Evolutionary conservation across 345 rosid species (phyloP).

Genomic region (Clausena lansium): DNA sequence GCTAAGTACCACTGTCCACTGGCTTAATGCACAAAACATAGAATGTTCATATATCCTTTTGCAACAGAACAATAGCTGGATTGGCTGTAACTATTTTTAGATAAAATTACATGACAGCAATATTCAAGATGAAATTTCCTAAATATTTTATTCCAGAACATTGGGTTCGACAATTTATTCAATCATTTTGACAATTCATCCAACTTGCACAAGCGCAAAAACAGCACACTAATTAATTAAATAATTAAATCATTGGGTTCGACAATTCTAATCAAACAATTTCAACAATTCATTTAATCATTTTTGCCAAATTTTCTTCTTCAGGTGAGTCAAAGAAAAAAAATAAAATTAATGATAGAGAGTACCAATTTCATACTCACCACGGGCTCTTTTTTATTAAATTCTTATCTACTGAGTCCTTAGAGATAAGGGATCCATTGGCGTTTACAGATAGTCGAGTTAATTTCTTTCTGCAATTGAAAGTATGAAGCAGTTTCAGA

Average conservation of each 20-base stretch:
- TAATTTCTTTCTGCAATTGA: constrained; percentile 64
- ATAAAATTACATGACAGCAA: not conserved
- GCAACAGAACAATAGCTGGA: not conserved
- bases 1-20: not conserved
- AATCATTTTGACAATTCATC: no score
- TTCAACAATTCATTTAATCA: no score
- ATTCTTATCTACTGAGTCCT: constrained; percentile 53
- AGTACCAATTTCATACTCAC: constrained; percentile 38
- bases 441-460: constrained; percentile 72
- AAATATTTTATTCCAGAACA: not conserved
- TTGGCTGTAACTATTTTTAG: not conserved
- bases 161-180: not conserved
- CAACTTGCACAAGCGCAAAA: no score
- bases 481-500: constrained; percentile 11
- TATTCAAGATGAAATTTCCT: not conserved
- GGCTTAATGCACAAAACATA: not conserved
- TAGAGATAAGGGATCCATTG: constrained; percentile 63
- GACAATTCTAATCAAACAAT: no score
- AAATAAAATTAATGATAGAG: not conserved
- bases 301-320: not conserved
- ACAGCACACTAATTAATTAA: no score
- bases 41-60: not conserved
- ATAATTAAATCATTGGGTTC: not conserved
- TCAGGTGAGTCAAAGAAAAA: not conserved
- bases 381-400: constrained; percentile 63